phyloP scores from a whole-genome alignment of 306 rosid species.

The Fagus sylvatica region DNA sequence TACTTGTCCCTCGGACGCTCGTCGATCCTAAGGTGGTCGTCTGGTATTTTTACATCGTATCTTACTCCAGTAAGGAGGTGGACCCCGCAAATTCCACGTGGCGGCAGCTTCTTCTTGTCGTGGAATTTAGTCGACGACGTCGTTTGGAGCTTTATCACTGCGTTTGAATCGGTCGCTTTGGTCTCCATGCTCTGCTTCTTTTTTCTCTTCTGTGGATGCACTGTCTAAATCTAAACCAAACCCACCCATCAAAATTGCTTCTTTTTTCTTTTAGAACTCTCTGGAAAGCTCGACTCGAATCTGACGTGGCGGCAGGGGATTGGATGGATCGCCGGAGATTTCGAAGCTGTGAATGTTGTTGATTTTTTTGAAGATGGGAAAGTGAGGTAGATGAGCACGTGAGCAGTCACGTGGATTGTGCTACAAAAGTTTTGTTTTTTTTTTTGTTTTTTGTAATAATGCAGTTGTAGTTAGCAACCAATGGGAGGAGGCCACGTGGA shows the following conservation, averaged over 20 bases:
- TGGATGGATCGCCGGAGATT: background rate
- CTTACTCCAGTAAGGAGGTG: slow-evolving; percentile 29
- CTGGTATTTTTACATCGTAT: slow-evolving; percentile 32
- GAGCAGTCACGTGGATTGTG: too few relatives aligned
- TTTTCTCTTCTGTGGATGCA: slow-evolving; percentile 85
- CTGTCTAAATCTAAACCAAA: slow-evolving; percentile 25
- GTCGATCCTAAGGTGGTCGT: slow-evolving; percentile 42
- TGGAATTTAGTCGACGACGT: slow-evolving; percentile 58
- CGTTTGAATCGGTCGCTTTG: slow-evolving; percentile 74
- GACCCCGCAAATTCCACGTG: slow-evolving; percentile 5
- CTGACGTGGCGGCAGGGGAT: slow-evolving; percentile 8
- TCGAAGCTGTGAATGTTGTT: background rate
- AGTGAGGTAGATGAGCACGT: too few relatives aligned
- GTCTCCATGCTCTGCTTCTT: slow-evolving; percentile 80
- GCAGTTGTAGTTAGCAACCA: too few relatives aligned
- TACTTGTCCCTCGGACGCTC: slow-evolving; percentile 21
- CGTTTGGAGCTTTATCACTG: slow-evolving; percentile 69
- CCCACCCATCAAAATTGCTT: too few relatives aligned
- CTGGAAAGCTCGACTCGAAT: background rate
- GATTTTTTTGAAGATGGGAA: too few relatives aligned
- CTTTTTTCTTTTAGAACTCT: background rate
- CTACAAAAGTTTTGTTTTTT: too few relatives aligned
- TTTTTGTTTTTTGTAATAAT: too few relatives aligned
- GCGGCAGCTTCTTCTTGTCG: slow-evolving; percentile 37
- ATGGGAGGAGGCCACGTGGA: too few relatives aligned